These are phyloP conservation scores for Cladosporium cucumerinum DNA, from an alignment of 2,329 filamentous ascomycete species.

Conservation along the genomic window DNA sequence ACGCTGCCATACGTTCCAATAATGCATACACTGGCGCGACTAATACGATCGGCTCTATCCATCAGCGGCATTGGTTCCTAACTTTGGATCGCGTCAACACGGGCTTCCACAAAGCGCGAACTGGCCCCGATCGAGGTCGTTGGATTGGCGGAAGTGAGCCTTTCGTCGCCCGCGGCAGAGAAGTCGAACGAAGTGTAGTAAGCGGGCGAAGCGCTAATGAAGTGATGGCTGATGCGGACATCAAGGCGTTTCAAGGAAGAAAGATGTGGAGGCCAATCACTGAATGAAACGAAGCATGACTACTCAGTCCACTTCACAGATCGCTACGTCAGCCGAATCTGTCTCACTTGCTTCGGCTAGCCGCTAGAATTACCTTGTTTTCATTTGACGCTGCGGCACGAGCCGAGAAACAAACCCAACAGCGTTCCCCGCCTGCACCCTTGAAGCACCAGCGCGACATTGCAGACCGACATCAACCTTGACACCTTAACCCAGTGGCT, in stretches of 20 bases:
- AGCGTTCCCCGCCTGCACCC: constrained; percentile 5
- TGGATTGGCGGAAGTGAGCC: constrained; percentile 48
- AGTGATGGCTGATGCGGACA: constrained; percentile 59
- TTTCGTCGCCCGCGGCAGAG: constrained; percentile 60
- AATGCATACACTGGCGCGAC: constrained; percentile 66
- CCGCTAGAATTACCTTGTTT: constrained; percentile 7
- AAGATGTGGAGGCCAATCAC: constrained; percentile 55
- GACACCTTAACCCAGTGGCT: background rate
- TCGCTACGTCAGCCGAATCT: background rate
- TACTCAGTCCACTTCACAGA: background rate
- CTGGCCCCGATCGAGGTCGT: constrained; percentile 26
- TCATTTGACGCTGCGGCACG: background rate
- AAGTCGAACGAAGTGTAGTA: constrained; percentile 63
- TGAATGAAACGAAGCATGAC: constrained; percentile 24
- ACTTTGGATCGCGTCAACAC: constrained; percentile 58
- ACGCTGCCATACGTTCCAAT: constrained; percentile 49
- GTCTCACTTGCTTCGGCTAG: background rate
- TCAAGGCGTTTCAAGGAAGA: constrained; percentile 54
- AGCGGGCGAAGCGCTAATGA: constrained; percentile 60
- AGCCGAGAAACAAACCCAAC: background rate
- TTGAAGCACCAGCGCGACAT: constrained; percentile 1
- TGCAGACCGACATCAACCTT: constrained; percentile 6
- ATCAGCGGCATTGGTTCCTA: constrained; percentile 66
- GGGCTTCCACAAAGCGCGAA: constrained; percentile 50
- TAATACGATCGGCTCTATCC: constrained; percentile 64